Evolutionary conservation across 352 stramenopile species (phyloP).

Genomic region (Pythium myriotylum): DNA sequence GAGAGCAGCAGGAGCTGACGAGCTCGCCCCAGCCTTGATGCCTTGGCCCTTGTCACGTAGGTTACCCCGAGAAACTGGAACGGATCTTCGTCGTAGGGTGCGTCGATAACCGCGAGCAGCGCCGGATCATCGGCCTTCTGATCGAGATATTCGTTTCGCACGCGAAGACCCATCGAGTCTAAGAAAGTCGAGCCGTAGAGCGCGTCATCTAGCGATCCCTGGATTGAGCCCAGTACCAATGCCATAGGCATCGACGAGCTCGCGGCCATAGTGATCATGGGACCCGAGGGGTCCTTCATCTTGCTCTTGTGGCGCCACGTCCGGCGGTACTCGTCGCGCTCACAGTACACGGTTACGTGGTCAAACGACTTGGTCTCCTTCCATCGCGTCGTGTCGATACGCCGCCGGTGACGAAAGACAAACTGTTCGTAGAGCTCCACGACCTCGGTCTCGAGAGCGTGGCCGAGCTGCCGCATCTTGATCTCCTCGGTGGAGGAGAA

Average conservation of each 20-base stretch:
- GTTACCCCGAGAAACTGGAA: slow-evolving; percentile 6
- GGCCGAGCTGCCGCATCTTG: slow-evolving; percentile 18
- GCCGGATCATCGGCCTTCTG: no score
- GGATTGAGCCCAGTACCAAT: background rate
- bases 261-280: no score
- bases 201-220: slow-evolving; percentile 10
- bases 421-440: slow-evolving; percentile 45
- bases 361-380: slow-evolving; percentile 25
- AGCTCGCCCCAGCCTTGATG: no score
- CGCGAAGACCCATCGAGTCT: slow-evolving; percentile 7
- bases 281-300: no score
- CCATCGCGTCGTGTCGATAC: slow-evolving; percentile 40
- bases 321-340: slow-evolving; percentile 25
- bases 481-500: no score
- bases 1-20: slow-evolving; percentile 1
- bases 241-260: background rate
- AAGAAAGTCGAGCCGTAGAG: slow-evolving; percentile 5
- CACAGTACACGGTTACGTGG: slow-evolving; percentile 38
- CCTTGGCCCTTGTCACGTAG: no score
- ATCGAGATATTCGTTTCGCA: background rate
- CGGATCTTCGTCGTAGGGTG: background rate
- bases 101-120: background rate
- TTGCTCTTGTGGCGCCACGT: no score
- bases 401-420: slow-evolving; percentile 30
- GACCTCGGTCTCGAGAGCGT: slow-evolving; percentile 33